phyloP scores from a whole-genome alignment of 1,284 basidiomycete species.

The Ganoderma meredithae region DNA sequence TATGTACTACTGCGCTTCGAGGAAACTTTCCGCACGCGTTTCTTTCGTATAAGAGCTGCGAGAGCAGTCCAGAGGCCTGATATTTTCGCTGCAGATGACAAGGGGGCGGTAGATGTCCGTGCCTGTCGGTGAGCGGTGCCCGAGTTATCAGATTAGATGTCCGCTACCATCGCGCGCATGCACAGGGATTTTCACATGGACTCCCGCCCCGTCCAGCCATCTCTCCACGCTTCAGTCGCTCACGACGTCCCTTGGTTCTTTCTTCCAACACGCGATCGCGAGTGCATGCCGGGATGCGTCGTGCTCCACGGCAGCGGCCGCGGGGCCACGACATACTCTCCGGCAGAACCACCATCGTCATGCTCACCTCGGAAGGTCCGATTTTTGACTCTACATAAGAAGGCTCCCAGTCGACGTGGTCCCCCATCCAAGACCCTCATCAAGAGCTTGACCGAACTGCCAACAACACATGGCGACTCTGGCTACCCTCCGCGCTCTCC shows the following conservation, averaged over 20 bases:
- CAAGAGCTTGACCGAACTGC: background rate
- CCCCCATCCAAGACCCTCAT: background rate
- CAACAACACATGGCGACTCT: constrained; percentile 51
- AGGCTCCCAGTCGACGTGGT: background rate
- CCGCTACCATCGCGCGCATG: background rate
- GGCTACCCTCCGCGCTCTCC: constrained; percentile 62
- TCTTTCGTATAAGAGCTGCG: no score
- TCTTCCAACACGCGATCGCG: background rate
- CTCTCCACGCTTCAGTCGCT: background rate
- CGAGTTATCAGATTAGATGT: background rate
- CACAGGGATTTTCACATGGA: background rate
- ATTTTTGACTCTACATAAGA: background rate
- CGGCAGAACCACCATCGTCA: background rate
- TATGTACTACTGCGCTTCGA: no score
- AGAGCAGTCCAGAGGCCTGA: no score
- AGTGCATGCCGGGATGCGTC: background rate
- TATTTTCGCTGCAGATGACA: no score
- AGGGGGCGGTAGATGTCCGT: background rate
- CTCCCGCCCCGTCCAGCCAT: background rate
- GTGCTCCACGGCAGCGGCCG: background rate
- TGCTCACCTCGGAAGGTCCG: background rate
- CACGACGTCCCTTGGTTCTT: background rate
- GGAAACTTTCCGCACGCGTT: no score
- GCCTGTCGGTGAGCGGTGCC: background rate
- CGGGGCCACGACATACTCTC: background rate